A percentile compares a stretch with the other conserved stretches of the same genome.
Conservation (phyloP, 192 early-diverging fungal species). For the Backusella tuberculispora region DNA sequence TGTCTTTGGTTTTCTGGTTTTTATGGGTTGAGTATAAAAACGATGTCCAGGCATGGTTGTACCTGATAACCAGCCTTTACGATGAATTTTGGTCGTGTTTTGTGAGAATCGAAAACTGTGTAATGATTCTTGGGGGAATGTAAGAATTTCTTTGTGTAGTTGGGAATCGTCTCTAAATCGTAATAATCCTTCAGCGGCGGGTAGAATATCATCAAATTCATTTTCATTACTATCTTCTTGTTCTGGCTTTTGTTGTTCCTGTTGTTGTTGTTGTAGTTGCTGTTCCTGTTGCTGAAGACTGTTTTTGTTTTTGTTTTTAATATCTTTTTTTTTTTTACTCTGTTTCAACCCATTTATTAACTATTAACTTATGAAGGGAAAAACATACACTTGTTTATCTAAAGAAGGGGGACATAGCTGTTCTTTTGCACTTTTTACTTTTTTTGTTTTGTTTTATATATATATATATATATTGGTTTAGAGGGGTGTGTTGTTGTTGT, state of each 20-base stretch:
- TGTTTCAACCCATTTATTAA: no score
- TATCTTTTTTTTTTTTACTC: no score
- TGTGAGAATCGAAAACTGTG: conserved; percentile 27
- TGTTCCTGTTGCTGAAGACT: not conserved
- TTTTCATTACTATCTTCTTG: not conserved
- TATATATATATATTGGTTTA: no score
- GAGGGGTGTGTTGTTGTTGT: no score
- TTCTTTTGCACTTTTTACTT: no score
- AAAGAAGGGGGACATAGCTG: no score
- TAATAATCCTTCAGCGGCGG: conserved; percentile 7
- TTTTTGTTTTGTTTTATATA: no score
- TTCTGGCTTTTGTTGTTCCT: not conserved
- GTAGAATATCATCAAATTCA: conserved; percentile 10
- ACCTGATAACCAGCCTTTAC: not conserved
- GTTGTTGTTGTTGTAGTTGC: not conserved
- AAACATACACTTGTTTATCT: no score
- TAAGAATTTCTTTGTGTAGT: not conserved
- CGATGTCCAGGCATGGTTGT: no score
- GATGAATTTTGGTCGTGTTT: not conserved
- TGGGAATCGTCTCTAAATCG: conserved; percentile 20
- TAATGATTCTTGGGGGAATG: conserved; percentile 15
- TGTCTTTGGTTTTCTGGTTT: not conserved
- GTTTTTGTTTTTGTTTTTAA: no score
- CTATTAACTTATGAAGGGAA: no score
- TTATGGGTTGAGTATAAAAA: no score